Evolutionary conservation across 2,329 filamentous ascomycete genomes (phyloP), one percentile per base, ranked within the genome.

Genomic region (Rutstroemia sp.): DNA sequence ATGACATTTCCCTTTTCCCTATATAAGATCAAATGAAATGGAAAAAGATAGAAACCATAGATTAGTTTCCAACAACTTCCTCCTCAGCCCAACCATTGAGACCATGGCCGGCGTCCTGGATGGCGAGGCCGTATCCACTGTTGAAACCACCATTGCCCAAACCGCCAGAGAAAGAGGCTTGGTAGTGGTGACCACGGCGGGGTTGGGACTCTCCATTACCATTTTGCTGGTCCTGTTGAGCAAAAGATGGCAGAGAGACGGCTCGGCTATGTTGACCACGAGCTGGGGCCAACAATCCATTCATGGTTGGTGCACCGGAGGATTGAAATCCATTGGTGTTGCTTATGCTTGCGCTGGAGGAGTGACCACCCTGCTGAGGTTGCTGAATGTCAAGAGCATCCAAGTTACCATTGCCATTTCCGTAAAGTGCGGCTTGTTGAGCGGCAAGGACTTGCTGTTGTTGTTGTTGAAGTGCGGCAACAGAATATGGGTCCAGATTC

Each of bases 191-290:
- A 10, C 83, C 82, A 56, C 82, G 76, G 12, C 55, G 44, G 54
- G 83, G 78, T 34, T 37, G 25, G 27, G 23, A 16, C 70, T 66
- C 63, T 25, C 65, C 64, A 51, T 63, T 65, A 41, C 76, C 77
- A 25, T 79, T 79, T 50, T 62, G 59, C 14, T 12, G 45, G 16
- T 59, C 62, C 16, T 80, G 81, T 18, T 82, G 81, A 0, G 81
- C 83, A 54, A 87, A 78, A 5, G 80, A 83, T 1, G 94, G 94
- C 67, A 99, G 76, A 70, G 91, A 96, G 58, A 96, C 90, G 37
- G 94, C 91, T 39, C 94, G 61, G 38, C 63, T 69, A 71, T 86
- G 83, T 61, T 81, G 80, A 34, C 79, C 75, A 37, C 83, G 85
- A 52, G 82, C 83, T 2, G 89, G 88, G 2, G 88, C 87, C 51